Percentiles rank a stretch among this genome's conserved stretches.
phyloP scores from a whole-genome alignment of 192 early-diverging fungal species.

The Podochytrium sp. region DNA sequence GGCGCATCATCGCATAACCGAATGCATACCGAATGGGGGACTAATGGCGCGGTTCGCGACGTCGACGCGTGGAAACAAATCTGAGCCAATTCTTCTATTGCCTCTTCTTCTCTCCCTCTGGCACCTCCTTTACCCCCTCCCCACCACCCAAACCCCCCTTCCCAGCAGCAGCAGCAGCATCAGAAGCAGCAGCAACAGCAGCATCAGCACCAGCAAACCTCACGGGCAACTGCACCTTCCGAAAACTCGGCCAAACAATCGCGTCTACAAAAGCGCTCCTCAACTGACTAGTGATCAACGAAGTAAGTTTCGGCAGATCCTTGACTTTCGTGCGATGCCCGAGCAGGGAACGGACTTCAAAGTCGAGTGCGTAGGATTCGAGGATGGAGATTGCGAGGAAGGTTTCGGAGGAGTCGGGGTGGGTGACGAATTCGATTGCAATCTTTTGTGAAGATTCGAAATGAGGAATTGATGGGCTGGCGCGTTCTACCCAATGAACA shows the following conservation, averaged over 20 bases:
- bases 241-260: slow-evolving; percentile 77
- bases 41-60: no score
- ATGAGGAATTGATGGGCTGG: no score
- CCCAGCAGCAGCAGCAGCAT: no score
- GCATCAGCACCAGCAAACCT: no score
- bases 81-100: no score
- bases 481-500: background rate
- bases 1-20: no score
- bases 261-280: slow-evolving; percentile 70
- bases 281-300: slow-evolving; percentile 77
- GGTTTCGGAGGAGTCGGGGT: slow-evolving; percentile 48
- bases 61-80: no score
- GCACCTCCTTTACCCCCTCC: no score
- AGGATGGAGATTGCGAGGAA: slow-evolving; percentile 53
- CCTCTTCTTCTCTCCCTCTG: no score
- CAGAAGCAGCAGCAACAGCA: no score
- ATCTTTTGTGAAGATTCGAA: slow-evolving; percentile 32
- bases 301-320: slow-evolving; percentile 90
- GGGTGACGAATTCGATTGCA: slow-evolving; percentile 58
- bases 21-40: no score
- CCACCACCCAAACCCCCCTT: no score
- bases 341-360: slow-evolving; percentile 86
- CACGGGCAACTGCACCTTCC: slow-evolving; percentile 63
- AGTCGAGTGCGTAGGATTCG: slow-evolving; percentile 70
- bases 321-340: slow-evolving; percentile 97